Evolutionary conservation across 371 early-diverging fungal species (phyloP).

Genomic region (Gilbertella persicaria): DNA sequence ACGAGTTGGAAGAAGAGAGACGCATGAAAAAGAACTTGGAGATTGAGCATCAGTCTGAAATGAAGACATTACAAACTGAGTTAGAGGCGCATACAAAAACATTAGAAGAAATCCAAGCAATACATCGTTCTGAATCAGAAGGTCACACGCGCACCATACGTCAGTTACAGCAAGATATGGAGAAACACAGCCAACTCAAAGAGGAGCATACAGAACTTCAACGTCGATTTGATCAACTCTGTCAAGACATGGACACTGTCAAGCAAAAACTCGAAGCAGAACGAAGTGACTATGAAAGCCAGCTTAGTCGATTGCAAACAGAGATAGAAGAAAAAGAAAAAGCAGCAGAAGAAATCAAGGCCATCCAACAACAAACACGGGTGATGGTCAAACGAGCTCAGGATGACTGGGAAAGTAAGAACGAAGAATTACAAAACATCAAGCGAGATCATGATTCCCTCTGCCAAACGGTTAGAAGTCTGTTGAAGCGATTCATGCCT

Average conservation of each 20-base stretch:
- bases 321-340: slow-evolving; percentile 37
- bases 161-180: background rate
- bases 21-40: slow-evolving; percentile 18
- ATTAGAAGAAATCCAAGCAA: background rate
- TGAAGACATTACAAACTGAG: slow-evolving; percentile 8
- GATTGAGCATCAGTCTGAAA: slow-evolving; percentile 14
- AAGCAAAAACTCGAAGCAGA: slow-evolving; percentile 21
- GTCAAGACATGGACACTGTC: slow-evolving; percentile 25
- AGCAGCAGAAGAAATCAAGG: slow-evolving; percentile 46
- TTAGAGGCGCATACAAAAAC: too few relatives aligned
- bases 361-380: slow-evolving; percentile 48
- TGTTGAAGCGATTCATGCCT: slow-evolving; percentile 15
- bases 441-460: slow-evolving; percentile 3
- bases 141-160: background rate
- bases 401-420: slow-evolving; percentile 51
- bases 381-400: slow-evolving; percentile 54
- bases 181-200: background rate
- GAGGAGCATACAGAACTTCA: slow-evolving; percentile 6
- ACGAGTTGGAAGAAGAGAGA: slow-evolving; percentile 22
- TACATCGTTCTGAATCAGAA: background rate
- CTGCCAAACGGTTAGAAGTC: slow-evolving; percentile 5
- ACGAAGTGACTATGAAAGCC: slow-evolving; percentile 16
- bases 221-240: slow-evolving; percentile 15
- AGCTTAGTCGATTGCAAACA: slow-evolving; percentile 19
- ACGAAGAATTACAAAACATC: slow-evolving; percentile 33